Conservation (phyloP, 306 rosid genomes). For the Ammopiptanthus mongolicus region DNA sequence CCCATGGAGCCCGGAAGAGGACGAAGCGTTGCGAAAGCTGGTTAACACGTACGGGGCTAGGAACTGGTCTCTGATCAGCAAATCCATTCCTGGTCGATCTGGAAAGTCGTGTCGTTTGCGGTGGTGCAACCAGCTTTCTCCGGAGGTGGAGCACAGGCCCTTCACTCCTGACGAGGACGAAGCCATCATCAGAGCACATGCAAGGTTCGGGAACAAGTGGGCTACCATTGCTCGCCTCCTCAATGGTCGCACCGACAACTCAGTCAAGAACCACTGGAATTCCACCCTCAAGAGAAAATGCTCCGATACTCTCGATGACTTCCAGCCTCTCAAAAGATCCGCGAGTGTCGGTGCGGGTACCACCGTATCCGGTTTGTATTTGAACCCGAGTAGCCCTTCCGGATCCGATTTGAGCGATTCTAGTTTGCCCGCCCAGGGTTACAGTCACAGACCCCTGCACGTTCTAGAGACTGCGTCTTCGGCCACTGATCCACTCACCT, state of each 20-base stretch:
- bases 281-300: conserved; percentile 80
- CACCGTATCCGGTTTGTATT: conserved; percentile 5
- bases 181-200: conserved; percentile 53
- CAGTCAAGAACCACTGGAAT: conserved; percentile 89
- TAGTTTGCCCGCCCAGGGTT: conserved; percentile 36
- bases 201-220: conserved; percentile 74
- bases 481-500: conserved; percentile 58
- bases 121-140: conserved; percentile 94
- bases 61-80: conserved; percentile 81
- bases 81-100: conserved; percentile 75
- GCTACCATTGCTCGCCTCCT: conserved; percentile 77
- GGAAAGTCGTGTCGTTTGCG: conserved; percentile 84
- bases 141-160: conserved; percentile 70
- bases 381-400: conserved; percentile 54
- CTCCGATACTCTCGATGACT: conserved; percentile 33
- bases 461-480: conserved; percentile 25
- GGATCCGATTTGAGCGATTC: conserved; percentile 80
- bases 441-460: not conserved
- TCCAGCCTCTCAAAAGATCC: conserved; percentile 59
- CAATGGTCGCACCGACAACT: conserved; percentile 87
- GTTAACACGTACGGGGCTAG: conserved; percentile 59
- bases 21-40: conserved; percentile 53
- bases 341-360: conserved; percentile 58
- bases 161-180: conserved; percentile 69
- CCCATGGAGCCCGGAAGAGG: conserved; percentile 90